Evolutionary conservation across 352 stramenopile species (phyloP), one percentile per base, ranked within the genome.

Genomic region (Phytopythium litorale): DNA sequence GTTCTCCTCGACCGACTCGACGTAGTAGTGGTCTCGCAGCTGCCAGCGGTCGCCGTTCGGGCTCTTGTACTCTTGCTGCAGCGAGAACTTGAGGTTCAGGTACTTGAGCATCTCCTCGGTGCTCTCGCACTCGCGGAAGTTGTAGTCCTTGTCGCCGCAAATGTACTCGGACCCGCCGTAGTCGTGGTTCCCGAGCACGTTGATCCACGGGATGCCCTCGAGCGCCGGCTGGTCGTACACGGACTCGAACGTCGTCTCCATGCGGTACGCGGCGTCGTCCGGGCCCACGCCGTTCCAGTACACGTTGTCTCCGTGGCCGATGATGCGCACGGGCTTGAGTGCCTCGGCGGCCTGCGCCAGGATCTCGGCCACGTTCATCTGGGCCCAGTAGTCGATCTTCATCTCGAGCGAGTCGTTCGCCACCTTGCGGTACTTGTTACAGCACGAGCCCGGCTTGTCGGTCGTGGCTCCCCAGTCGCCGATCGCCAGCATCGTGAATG

Each of bases 161-260:
- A 96, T 82, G 73, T 78, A 91, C 52, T 92, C 83, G 4, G 87
- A 94, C 42, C 87, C 87, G 40, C 87, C 87, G 9, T 92, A 78
- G 77, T 96, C 87, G 73, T 96, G 87, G 72, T 96, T 96, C 16
- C 87, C 87, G 5, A 91, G 73, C 28, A 94, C 84, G 65, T 93
- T 94, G 64, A 96, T 89, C 87, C 87, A 94, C 64, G 79, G 79
- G 63, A 96, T 88, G 18, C 71, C 78, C 4, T 79, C 66, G 13
- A 96, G 79, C 62, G 77, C 77, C 11, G 77, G 73, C 16, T 94
- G 83, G 72, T 89, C 82, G 70, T 96, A 96, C 65, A 93, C 84
- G n/a, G 76, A 75, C 45, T 96, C 87, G 54, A 94, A 96, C 21
- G 85, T 94, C 54, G 75, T 76, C 53, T 92, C 79, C 85, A 96